Conservation (phyloP, 306 rosid genomes). For the Hippophae gyantsensis region DNA sequence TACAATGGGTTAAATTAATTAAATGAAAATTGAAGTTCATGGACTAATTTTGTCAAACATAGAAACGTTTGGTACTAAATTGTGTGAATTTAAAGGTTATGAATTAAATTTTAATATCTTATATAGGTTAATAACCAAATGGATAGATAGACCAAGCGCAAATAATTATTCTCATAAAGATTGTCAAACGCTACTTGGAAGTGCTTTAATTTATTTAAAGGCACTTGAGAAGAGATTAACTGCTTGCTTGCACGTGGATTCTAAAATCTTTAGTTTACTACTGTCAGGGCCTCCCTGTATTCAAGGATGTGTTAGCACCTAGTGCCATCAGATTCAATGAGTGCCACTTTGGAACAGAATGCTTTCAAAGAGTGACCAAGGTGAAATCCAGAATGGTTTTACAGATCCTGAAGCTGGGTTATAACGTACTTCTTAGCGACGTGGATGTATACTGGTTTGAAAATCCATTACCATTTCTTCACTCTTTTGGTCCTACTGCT, state of each 20-base stretch:
- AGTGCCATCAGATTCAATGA: conserved; percentile 57
- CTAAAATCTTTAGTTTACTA: conserved; percentile 1
- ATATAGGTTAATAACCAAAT: no score
- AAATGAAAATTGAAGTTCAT: no score
- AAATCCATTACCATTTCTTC: conserved; percentile 63
- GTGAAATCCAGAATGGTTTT: conserved; percentile 84
- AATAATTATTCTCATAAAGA: no score
- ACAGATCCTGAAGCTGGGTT: conserved; percentile 70
- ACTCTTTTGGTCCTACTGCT: conserved; percentile 57
- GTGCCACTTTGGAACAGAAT: conserved; percentile 88
- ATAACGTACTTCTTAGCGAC: conserved; percentile 86
- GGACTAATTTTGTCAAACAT: no score
- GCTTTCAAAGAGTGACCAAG: conserved; percentile 94
- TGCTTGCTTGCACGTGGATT: conserved; percentile 7
- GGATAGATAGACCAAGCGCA: no score
- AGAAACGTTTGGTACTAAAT: no score
- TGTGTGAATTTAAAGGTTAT: no score
- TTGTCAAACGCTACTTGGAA: no score
- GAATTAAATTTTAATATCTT: no score
- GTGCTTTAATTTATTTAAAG: no score
- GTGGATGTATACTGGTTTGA: conserved; percentile 84
- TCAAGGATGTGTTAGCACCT: conserved; percentile 63
- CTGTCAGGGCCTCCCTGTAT: conserved; percentile 78
- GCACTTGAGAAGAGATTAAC: not conserved
- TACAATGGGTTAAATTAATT: no score